Percentiles rank a stretch among this genome's conserved stretches.
phyloP scores from a whole-genome alignment of 1,284 basidiomycete genomes.

The Neotropicomus parvogracilis region DNA sequence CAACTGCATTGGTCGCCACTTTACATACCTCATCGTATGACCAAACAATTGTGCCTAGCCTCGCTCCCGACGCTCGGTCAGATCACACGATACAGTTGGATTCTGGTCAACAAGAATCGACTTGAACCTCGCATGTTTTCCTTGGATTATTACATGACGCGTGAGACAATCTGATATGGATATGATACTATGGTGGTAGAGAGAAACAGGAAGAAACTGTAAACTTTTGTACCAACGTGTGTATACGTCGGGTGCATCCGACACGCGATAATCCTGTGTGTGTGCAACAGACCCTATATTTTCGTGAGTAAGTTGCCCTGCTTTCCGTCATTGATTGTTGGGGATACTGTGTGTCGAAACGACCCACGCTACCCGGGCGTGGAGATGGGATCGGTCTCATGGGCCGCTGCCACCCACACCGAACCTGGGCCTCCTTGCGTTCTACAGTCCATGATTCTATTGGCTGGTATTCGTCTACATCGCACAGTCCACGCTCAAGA shows the following conservation, averaged over 20 bases:
- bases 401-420: background rate
- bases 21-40: constrained; percentile 27
- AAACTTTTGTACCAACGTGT: too few species aligned
- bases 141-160: constrained; percentile 1
- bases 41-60: constrained; percentile 27
- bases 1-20: constrained; percentile 32
- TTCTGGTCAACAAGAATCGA: constrained; percentile 10
- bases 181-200: constrained; percentile 4
- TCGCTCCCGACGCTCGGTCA: constrained; percentile 29
- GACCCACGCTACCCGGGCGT: background rate
- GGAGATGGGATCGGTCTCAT: too few species aligned
- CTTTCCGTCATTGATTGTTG: background rate
- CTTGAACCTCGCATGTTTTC: constrained; percentile 11
- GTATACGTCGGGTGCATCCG: too few species aligned
- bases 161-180: constrained; percentile 4
- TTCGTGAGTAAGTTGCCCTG: constrained; percentile 6
- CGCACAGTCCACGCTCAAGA: background rate
- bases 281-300: constrained; percentile 2
- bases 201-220: background rate
- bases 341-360: background rate
- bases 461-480: background rate
- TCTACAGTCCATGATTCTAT: background rate
- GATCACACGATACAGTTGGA: constrained; percentile 34
- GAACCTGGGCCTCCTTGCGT: constrained; percentile 3
- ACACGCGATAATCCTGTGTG: background rate